These are phyloP conservation scores for Botrytis sinoallii DNA, from an alignment of 2,329 filamentous ascomycete species.

Conservation along the genomic window DNA sequence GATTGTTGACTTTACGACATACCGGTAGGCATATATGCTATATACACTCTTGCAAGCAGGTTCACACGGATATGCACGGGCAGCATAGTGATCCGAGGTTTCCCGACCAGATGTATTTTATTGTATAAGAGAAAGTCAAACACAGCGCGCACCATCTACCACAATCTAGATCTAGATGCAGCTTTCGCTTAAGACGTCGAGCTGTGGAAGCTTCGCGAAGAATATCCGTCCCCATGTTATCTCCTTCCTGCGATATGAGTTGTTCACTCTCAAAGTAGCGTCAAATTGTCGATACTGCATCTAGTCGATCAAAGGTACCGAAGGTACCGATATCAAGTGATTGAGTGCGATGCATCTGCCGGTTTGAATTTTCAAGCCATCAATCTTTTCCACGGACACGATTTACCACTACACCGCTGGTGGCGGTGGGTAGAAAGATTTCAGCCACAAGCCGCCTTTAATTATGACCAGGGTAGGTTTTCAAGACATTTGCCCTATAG, in stretches of 20 bases:
- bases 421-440: not conserved
- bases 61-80: not conserved
- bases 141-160: not conserved
- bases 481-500: not conserved
- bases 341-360: not conserved
- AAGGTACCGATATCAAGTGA: not conserved
- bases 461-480: not conserved
- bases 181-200: not conserved
- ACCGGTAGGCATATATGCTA: not conserved
- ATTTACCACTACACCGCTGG: not conserved
- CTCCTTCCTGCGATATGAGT: constrained; percentile 9
- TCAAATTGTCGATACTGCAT: not conserved
- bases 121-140: not conserved
- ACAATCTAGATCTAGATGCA: constrained; percentile 7
- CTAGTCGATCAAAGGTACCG: not conserved
- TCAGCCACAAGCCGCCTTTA: constrained; percentile 14
- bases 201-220: not conserved
- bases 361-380: not conserved
- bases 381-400: not conserved
- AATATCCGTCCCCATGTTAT: not conserved
- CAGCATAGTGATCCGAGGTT: not conserved
- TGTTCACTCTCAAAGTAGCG: not conserved
- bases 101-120: not conserved
- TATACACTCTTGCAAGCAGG: too few relatives aligned
- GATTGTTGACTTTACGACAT: not conserved